Percentiles rank a stretch among this genome's conserved stretches.
These are phyloP conservation scores for Ophiostoma perfectum DNA, from an alignment of 2,329 filamentous ascomycete species.

Conservation along the genomic window DNA sequence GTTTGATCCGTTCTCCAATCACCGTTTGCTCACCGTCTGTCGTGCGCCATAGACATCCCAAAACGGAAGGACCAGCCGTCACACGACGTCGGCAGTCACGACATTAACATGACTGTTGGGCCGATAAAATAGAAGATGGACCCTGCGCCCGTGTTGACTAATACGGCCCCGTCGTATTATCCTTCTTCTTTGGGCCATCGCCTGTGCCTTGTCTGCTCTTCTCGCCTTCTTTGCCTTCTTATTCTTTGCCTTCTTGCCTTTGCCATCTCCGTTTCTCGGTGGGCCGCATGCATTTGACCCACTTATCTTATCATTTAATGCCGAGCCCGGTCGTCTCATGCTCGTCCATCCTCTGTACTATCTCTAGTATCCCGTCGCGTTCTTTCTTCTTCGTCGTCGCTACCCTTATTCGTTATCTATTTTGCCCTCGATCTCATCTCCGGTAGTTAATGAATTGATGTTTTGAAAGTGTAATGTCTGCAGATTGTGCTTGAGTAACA, in stretches of 20 bases:
- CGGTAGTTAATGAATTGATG: not conserved
- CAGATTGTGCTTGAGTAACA: no score
- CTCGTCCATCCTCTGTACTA: not conserved
- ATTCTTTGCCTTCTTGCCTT: not conserved
- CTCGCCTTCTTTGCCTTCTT: not conserved
- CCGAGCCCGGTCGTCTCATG: not conserved
- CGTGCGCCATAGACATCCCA: not conserved
- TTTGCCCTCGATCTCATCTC: not conserved
- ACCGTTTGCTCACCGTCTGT: not conserved
- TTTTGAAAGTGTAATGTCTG: no score
- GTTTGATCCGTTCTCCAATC: not conserved
- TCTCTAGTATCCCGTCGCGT: not conserved
- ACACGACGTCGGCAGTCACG: not conserved
- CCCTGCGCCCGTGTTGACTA: no score
- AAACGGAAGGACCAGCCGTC: constrained; percentile 6
- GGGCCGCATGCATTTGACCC: not conserved
- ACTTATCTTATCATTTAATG: constrained; percentile 1
- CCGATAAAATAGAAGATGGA: no score
- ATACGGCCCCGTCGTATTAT: not conserved
- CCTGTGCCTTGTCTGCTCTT: not conserved
- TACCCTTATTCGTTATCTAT: not conserved
- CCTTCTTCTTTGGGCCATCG: not conserved
- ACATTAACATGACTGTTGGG: no score
- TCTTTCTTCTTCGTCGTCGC: not conserved
- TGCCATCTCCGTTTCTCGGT: constrained; percentile 11